phyloP scores from a whole-genome alignment of 2,329 filamentous ascomycete genomes.

The Aspergillus udagawae region DNA sequence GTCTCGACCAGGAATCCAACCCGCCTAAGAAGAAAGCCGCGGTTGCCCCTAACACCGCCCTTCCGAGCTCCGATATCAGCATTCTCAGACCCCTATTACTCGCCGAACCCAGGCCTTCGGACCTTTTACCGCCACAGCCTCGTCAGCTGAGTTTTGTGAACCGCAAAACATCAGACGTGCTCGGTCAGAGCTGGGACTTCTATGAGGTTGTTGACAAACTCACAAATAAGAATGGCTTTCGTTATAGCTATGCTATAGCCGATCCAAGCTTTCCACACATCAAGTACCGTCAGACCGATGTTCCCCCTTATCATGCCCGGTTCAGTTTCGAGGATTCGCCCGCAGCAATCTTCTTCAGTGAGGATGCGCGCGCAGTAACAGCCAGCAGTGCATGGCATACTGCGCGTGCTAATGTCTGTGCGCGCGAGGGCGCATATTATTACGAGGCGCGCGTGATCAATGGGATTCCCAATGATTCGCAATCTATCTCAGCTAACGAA shows the following conservation, averaged over 20 bases:
- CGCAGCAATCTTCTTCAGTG: constrained; percentile 77
- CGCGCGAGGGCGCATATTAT: constrained; percentile 84
- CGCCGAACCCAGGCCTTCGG: constrained; percentile 36
- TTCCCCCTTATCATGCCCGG: constrained; percentile 74
- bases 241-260: constrained; percentile 86
- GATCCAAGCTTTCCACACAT: constrained; percentile 84
- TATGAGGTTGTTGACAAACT: constrained; percentile 47
- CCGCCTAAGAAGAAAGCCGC: constrained; percentile 35
- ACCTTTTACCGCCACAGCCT: constrained; percentile 35
- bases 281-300: constrained; percentile 85
- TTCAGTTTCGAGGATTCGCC: constrained; percentile 93
- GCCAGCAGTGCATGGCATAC: constrained; percentile 93
- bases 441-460: constrained; percentile 89
- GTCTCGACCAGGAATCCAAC: constrained; percentile 33
- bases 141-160: constrained; percentile 38
- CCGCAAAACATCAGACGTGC: constrained; percentile 31
- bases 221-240: constrained; percentile 68
- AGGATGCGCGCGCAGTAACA: constrained; percentile 70
- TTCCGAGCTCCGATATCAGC: constrained; percentile 35
- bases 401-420: constrained; percentile 83
- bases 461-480: constrained; percentile 47
- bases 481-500: constrained; percentile 17
- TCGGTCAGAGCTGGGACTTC: constrained; percentile 38
- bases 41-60: constrained; percentile 26
- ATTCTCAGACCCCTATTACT: constrained; percentile 40